Percentiles rank a stretch among this genome's conserved stretches.
Conservation (phyloP, 495 filamentous ascomycete species). For the Penicillium canariense region DNA sequence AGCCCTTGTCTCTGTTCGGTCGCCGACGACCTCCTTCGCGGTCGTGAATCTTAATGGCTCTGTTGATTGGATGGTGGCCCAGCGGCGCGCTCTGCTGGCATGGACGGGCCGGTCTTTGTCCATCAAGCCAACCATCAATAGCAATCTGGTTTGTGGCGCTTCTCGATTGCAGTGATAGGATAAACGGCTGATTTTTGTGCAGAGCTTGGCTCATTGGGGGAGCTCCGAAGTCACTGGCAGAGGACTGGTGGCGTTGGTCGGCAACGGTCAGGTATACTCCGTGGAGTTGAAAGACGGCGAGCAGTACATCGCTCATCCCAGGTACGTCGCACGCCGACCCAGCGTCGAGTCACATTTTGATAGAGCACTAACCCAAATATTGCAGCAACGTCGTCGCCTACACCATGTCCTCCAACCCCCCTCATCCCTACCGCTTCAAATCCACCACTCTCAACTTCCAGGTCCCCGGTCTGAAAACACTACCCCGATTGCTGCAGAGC, state of each 20-base stretch:
- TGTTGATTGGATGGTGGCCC: slow-evolving; percentile 92
- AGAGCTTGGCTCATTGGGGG: slow-evolving; percentile 87
- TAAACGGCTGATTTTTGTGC: slow-evolving; percentile 40
- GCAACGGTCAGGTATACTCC: slow-evolving; percentile 84
- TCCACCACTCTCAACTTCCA: slow-evolving; percentile 74
- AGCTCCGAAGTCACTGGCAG: slow-evolving; percentile 82
- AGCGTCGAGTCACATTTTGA: neutral
- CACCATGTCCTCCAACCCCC: slow-evolving; percentile 67
- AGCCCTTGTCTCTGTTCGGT: slow-evolving; percentile 81
- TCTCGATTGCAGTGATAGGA: neutral
- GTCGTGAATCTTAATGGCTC: slow-evolving; percentile 88
- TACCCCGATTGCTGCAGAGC: slow-evolving; percentile 55
- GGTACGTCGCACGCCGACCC: slow-evolving; percentile 38
- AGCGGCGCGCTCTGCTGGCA: slow-evolving; percentile 80
- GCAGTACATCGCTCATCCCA: slow-evolving; percentile 81
- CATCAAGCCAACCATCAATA: slow-evolving; percentile 70
- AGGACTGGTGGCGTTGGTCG: slow-evolving; percentile 79
- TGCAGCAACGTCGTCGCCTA: slow-evolving; percentile 85
- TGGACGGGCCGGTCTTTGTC: slow-evolving; percentile 91
- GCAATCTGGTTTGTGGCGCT: slow-evolving; percentile 55
- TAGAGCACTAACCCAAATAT: slow-evolving; percentile 15
- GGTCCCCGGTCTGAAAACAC: slow-evolving; percentile 59
- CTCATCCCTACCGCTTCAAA: slow-evolving; percentile 80
- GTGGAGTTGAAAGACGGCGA: slow-evolving; percentile 74
- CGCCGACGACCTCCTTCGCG: slow-evolving; percentile 76